Evolutionary conservation across 371 early-diverging fungal genomes (phyloP).

Genomic region (Actinomortierella wolfii): DNA sequence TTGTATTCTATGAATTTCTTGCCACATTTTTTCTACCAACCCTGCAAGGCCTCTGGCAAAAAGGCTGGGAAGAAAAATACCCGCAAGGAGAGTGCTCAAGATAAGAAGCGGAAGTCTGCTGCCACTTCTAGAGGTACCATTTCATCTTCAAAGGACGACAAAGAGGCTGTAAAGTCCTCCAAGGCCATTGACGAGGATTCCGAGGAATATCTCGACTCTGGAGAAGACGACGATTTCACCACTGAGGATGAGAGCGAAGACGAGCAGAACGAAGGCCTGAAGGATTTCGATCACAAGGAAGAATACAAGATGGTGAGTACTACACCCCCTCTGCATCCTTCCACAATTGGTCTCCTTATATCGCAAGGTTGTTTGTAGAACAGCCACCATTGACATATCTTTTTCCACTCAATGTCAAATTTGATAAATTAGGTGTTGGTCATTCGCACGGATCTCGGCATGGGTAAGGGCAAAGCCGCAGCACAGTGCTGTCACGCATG

Average conservation of each 20-base stretch:
- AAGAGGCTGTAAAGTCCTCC: not conserved
- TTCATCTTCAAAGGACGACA: not conserved
- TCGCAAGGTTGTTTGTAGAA: not conserved
- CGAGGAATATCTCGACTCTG: slow-evolving; percentile 24
- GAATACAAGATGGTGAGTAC: slow-evolving; percentile 57
- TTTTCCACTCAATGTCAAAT: not conserved
- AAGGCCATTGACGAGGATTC: slow-evolving; percentile 32
- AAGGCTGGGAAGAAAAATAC: not conserved
- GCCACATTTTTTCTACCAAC: too few species aligned
- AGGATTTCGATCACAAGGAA: slow-evolving; percentile 50
- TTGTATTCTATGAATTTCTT: too few species aligned
- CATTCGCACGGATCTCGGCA: slow-evolving; percentile 88
- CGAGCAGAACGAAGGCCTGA: slow-evolving; percentile 41
- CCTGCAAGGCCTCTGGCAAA: too few species aligned
- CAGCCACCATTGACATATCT: not conserved
- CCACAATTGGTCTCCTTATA: not conserved
- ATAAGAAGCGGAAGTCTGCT: slow-evolving; percentile 5
- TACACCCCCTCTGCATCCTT: slow-evolving; percentile 1
- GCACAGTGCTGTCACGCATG: slow-evolving; percentile 98
- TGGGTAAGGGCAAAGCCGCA: slow-evolving; percentile 96
- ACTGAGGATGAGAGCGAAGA: slow-evolving; percentile 30
- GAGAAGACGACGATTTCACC: slow-evolving; percentile 15
- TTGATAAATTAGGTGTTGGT: slow-evolving; percentile 71
- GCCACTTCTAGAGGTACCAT: not conserved
- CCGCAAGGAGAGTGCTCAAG: slow-evolving; percentile 1